Evolutionary conservation across 805 yeast genomes (phyloP).

Genomic region (Maudiozyma turicensis): DNA sequence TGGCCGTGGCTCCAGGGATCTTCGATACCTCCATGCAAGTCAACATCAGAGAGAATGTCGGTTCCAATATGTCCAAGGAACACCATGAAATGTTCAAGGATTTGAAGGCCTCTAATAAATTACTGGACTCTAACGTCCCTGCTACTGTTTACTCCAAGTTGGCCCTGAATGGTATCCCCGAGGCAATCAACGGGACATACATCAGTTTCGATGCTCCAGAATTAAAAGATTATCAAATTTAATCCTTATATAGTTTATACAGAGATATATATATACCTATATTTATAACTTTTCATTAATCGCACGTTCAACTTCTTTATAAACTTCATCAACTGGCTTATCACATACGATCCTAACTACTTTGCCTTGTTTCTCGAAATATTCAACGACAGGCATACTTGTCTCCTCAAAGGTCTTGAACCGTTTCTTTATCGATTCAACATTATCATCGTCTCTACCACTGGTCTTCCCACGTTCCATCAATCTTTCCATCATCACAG

Average conservation of each 20-base stretch:
- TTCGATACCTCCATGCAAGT: slow-evolving; percentile 85
- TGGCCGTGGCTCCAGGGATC: slow-evolving; percentile 88
- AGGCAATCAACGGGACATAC: slow-evolving; percentile 55
- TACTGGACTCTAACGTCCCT: slow-evolving; percentile 63
- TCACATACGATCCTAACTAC: slow-evolving; percentile 77
- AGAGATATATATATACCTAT: neutral
- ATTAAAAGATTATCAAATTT: slow-evolving; percentile 9
- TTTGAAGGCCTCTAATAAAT: slow-evolving; percentile 45
- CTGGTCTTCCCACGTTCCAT: slow-evolving; percentile 89
- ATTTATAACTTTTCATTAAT: slow-evolving; percentile 35
- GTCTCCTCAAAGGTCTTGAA: slow-evolving; percentile 80
- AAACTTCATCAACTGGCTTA: slow-evolving; percentile 71
- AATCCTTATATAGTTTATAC: neutral
- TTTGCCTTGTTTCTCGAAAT: slow-evolving; percentile 59
- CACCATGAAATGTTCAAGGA: slow-evolving; percentile 53
- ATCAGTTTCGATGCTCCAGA: slow-evolving; percentile 45
- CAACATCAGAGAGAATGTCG: slow-evolving; percentile 55
- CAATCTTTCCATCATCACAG: slow-evolving; percentile 74
- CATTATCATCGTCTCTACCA: slow-evolving; percentile 89
- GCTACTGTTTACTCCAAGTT: slow-evolving; percentile 61
- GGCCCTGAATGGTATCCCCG: slow-evolving; percentile 49
- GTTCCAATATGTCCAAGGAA: slow-evolving; percentile 48
- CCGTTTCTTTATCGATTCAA: slow-evolving; percentile 83
- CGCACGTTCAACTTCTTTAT: slow-evolving; percentile 55
- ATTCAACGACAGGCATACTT: slow-evolving; percentile 87